Conservation (phyloP, 805 yeast genomes). For the Clavispora phyllophila region DNA sequence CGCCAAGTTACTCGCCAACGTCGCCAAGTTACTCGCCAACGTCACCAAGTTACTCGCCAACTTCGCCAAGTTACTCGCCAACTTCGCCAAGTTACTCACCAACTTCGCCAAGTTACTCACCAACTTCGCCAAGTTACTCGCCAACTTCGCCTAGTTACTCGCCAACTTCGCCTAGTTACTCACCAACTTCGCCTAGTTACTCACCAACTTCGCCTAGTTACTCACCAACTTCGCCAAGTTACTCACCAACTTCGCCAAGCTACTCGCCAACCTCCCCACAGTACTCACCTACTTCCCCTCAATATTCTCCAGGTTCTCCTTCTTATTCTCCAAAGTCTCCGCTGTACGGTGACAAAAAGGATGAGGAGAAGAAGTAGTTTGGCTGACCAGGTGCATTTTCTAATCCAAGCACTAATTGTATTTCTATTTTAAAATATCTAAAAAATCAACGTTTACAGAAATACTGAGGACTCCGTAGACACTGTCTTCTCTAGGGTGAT, state of each 20-base stretch:
- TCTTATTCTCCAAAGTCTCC: conserved; percentile 32
- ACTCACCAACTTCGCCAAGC: conserved; percentile 24
- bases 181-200: conserved; percentile 20
- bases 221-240: conserved; percentile 25
- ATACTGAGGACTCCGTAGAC: no score
- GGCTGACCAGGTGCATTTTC: conserved; percentile 4
- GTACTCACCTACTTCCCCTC: conserved; percentile 46
- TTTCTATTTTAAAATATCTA: conserved; percentile 1
- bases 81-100: conserved; percentile 82
- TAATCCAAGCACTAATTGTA: conserved; percentile 3
- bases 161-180: conserved; percentile 41
- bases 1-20: conserved; percentile 61
- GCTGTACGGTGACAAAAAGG: conserved; percentile 10
- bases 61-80: conserved; percentile 68
- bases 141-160: conserved; percentile 73
- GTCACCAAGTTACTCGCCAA: conserved; percentile 74
- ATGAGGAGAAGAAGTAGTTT: conserved; percentile 12
- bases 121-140: conserved; percentile 58
- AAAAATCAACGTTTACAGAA: not conserved
- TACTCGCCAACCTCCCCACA: conserved; percentile 32
- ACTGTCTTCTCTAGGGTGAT: no score
- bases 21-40: conserved; percentile 73
- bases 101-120: conserved; percentile 66
- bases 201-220: conserved; percentile 24
- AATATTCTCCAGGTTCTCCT: conserved; percentile 44